A percentile compares a stretch with the other conserved stretches of the same genome.
Conservation (phyloP, 805 yeast genomes). For the Dipodascopsis uninucleata region DNA sequence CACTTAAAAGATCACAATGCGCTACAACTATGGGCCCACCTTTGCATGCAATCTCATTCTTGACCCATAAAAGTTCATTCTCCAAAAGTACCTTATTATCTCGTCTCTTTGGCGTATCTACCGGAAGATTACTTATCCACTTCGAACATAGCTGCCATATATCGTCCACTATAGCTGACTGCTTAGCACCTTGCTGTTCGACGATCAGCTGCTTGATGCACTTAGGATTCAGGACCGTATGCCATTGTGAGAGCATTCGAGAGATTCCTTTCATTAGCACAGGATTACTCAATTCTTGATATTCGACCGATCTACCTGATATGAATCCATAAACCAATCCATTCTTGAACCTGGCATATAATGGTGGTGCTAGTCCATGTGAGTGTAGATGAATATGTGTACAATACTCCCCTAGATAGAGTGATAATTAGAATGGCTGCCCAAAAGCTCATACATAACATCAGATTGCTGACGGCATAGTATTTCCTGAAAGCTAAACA, state of each 20-base stretch:
- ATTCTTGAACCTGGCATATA: constrained; percentile 64
- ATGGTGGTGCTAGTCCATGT: constrained; percentile 61
- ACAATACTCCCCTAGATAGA: constrained; percentile 55
- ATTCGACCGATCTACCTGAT: constrained; percentile 58
- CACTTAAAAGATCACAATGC: constrained; percentile 72
- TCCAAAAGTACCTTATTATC: constrained; percentile 42
- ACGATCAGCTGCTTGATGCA: constrained; percentile 41
- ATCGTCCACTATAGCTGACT: constrained; percentile 39
- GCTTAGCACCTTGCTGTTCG: constrained; percentile 38
- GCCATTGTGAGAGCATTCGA: constrained; percentile 69
- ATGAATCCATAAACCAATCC: constrained; percentile 70
- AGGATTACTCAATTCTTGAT: constrained; percentile 50
- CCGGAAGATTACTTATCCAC: constrained; percentile 65
- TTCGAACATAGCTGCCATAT: constrained; percentile 58
- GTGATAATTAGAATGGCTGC: not conserved
- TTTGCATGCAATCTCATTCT: constrained; percentile 38
- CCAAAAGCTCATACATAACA: not conserved
- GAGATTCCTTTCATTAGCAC: constrained; percentile 57
- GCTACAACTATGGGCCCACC: constrained; percentile 56
- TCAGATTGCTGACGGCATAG: not conserved
- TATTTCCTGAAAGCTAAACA: not conserved
- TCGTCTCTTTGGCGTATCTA: constrained; percentile 33
- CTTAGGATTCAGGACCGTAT: constrained; percentile 45
- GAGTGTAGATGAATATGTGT: constrained; percentile 62
- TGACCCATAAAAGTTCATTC: constrained; percentile 56